Evolutionary conservation across 108 stramenopile species (phyloP).

Genomic region (Cyclostephanos invisitatus): DNA sequence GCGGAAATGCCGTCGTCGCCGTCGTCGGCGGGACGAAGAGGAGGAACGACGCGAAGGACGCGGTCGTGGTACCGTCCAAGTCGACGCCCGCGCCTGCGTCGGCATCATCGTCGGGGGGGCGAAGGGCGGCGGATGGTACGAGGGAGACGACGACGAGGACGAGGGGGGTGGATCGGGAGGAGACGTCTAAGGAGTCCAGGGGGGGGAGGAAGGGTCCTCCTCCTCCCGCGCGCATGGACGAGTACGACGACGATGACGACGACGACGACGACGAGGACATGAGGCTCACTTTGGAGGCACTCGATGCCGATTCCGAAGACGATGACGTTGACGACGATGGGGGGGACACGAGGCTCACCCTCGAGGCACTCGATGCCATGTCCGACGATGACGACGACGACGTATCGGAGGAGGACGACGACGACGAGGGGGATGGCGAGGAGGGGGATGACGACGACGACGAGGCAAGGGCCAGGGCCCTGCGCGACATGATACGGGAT

Average conservation of each 20-base stretch:
- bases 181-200: background rate
- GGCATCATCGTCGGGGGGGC: too few species aligned
- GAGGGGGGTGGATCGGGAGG: background rate
- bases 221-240: background rate
- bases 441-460: constrained; percentile 48
- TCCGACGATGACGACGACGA: constrained; percentile 39
- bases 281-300: constrained; percentile 41
- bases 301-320: background rate
- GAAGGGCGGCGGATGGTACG: too few species aligned
- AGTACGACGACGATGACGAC: background rate
- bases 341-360: constrained; percentile 28
- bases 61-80: too few species aligned
- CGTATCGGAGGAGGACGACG: constrained; percentile 52
- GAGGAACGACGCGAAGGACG: too few species aligned
- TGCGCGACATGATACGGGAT: constrained; percentile 50
- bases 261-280: constrained; percentile 17
- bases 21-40: too few species aligned
- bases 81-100: too few species aligned
- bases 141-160: too few species aligned
- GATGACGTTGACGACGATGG: constrained; percentile 12
- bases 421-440: constrained; percentile 36
- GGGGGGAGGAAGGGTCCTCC: too few species aligned
- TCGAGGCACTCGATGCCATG: constrained; percentile 55
- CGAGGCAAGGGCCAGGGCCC: constrained; percentile 59
- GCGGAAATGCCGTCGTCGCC: too few species aligned